Percentiles rank a stretch among this genome's conserved stretches.
These are phyloP conservation scores for Venturia pyrina DNA, from an alignment of 2,329 filamentous ascomycete genomes.

Conservation along the genomic window DNA sequence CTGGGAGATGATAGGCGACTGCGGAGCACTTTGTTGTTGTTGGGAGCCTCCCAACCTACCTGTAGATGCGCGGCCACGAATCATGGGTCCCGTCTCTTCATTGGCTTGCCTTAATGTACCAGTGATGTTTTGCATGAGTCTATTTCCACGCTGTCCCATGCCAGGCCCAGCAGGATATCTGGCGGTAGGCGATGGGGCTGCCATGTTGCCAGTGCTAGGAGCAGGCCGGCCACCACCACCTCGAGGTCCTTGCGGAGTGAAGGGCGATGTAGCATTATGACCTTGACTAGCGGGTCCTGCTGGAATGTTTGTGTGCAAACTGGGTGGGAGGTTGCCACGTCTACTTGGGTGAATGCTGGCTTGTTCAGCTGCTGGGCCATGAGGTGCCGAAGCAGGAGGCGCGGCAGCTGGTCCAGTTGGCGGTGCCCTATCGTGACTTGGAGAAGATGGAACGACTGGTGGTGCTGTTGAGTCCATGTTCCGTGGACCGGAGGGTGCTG, in stretches of 20 bases:
- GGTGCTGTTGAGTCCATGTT: conserved; percentile 11
- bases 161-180: conserved; percentile 5
- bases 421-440: conserved; percentile 14
- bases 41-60: conserved; percentile 4
- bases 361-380: conserved; percentile 27
- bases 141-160: not conserved
- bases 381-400: conserved; percentile 20
- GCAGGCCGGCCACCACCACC: conserved; percentile 3
- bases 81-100: not conserved
- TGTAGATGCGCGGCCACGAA: not conserved
- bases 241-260: conserved; percentile 12
- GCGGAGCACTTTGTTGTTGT: conserved; percentile 2
- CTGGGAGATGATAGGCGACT: not conserved
- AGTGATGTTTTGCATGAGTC: not conserved
- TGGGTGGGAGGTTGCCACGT: conserved; percentile 31
- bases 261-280: conserved; percentile 2
- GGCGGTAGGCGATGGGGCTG: not conserved
- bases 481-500: conserved; percentile 18
- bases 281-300: not conserved
- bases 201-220: conserved; percentile 4
- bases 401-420: conserved; percentile 18
- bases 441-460: conserved; percentile 19
- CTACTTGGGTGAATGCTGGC: conserved; percentile 44
- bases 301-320: conserved; percentile 6
- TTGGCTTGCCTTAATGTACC: not conserved